Base-by-base conservation (phyloP, 2,329 filamentous ascomycete genomes). In the Monilinia aucupariae region DNA sequence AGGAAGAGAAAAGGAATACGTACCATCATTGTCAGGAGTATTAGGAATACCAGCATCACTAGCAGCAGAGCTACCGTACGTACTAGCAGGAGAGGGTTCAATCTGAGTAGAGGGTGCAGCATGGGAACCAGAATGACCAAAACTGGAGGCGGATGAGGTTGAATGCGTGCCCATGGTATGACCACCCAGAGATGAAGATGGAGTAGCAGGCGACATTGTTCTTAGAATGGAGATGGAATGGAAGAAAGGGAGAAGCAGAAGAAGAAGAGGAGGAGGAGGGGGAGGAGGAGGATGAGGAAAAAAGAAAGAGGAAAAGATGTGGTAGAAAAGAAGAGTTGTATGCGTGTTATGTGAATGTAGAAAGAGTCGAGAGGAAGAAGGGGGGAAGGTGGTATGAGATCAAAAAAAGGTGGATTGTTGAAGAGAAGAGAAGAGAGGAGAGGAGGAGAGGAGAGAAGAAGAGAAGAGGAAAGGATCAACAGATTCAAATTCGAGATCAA, bases 41-140 rank as follows among this genome's bases (percentile, higher is more conserved):
- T 45, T 60, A 43, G 69, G 64, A 51, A 64, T 65, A 50, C 62
- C 68, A 59, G 61, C 32, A 64, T 71, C 64, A 51, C 68, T 70
- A 41, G 68, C 62, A 61, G 59, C 59, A 47, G 66, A 68, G 48
- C 61, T 66, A 64, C 68, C 67, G 61, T 67, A 69, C 13, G 68
- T 71, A 59, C 70, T 71, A 25, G 68, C 68, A 39, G 70, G 69
- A 34, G 69, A 70, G 20, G 68, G 68, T 52, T 70, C 64, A 49
- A 62, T 59, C 22, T 53, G 9, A 17, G 53, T n/a, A 27, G 52
- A 43, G 22, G 43, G 47, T 50, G 61, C 37, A 61, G 56, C 43
- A 22, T 48, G 32, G 30, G 43, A 47, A 32, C 49, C 32, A 20
- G 56, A 27, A 27, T 50, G 39, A 25, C 32, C 22, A 30, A 37